Percentiles rank a stretch among this genome's conserved stretches.
These are phyloP conservation scores for Linum tenue DNA, from an alignment of 345 rosid species.

Conservation along the genomic window DNA sequence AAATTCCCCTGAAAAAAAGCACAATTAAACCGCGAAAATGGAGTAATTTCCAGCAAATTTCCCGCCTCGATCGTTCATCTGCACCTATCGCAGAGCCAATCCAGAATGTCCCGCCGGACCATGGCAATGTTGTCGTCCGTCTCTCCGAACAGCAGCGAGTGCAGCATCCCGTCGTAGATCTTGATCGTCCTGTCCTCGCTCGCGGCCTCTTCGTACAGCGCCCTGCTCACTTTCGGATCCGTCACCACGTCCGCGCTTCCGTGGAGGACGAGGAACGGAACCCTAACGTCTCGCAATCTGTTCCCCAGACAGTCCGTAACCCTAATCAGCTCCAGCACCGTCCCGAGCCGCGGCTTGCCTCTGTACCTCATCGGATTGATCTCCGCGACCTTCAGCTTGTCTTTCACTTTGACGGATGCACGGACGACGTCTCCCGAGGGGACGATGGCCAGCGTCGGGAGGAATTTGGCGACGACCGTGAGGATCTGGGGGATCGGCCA, in stretches of 20 bases:
- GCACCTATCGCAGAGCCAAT: conserved; percentile 63
- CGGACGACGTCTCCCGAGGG: conserved; percentile 56
- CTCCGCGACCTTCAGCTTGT: conserved; percentile 42
- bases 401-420: conserved; percentile 54
- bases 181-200: conserved; percentile 54
- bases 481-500: conserved; percentile 68
- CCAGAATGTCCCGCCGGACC: conserved; percentile 49
- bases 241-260: conserved; percentile 73
- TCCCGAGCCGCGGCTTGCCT: conserved; percentile 75
- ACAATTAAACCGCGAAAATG: not conserved
- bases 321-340: conserved; percentile 62
- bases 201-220: conserved; percentile 38
- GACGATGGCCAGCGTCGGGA: conserved; percentile 68
- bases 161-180: conserved; percentile 78
- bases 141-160: conserved; percentile 83
- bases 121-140: conserved; percentile 60
- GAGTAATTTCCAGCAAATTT: not conserved
- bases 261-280: conserved; percentile 63
- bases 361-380: conserved; percentile 59
- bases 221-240: conserved; percentile 64
- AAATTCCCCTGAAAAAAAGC: not conserved
- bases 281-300: conserved; percentile 36
- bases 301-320: conserved; percentile 47
- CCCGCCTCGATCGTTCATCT: not conserved
- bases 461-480: conserved; percentile 40